Evolutionary conservation across 768 basidiomycete genomes (phyloP).

Genomic region (Leucogyrophana mollusca): DNA sequence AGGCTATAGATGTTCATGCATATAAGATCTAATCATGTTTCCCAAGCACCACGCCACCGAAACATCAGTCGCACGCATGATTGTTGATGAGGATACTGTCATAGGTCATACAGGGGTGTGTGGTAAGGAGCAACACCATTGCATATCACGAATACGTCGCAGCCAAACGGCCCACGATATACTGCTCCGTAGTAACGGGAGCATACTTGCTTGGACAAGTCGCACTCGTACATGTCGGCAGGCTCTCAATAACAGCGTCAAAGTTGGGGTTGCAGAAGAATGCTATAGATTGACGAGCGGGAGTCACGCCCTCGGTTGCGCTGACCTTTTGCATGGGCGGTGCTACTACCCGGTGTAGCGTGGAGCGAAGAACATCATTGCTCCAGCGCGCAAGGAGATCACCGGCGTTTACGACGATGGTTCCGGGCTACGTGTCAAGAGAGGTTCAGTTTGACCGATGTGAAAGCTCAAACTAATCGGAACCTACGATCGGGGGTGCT

Average conservation of each 20-base stretch:
- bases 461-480: background rate
- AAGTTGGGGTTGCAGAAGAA: constrained; percentile 88
- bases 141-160: constrained; percentile 52
- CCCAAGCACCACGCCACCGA: background rate
- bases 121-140: no score
- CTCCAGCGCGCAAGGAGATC: constrained; percentile 84
- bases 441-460: background rate
- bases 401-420: constrained; percentile 81
- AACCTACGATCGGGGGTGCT: constrained; percentile 71
- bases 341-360: constrained; percentile 80
- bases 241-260: constrained; percentile 61
- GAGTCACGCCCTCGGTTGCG: constrained; percentile 53
- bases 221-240: constrained; percentile 53
- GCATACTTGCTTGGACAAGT: constrained; percentile 62
- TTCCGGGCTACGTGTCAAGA: constrained; percentile 53
- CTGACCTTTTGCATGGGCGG: constrained; percentile 53
- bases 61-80: background rate
- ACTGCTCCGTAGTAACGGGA: constrained; percentile 70
- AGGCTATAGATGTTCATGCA: no score
- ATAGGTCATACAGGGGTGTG: no score
- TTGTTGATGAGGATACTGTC: no score
- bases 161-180: constrained; percentile 70
- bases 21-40: no score
- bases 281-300: constrained; percentile 74
- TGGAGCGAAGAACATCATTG: constrained; percentile 76